Conservation (phyloP, 345 rosid species). For the Populus davidiana region DNA sequence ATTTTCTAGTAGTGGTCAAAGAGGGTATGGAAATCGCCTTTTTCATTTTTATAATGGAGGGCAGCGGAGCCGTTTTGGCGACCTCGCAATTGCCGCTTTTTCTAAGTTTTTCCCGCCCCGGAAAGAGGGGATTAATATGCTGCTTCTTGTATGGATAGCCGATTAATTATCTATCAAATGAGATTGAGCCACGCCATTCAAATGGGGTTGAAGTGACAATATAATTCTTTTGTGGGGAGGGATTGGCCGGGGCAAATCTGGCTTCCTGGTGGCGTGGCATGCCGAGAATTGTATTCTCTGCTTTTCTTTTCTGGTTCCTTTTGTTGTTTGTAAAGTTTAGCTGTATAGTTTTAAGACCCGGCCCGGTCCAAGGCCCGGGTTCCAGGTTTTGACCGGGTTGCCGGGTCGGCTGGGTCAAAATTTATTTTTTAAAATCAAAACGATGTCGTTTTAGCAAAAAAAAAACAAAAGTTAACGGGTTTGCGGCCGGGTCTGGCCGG, state of each 20-base stretch:
- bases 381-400: too few species aligned
- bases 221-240: neutral
- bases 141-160: neutral
- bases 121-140: neutral
- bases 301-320: neutral
- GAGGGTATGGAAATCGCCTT: too few species aligned
- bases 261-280: neutral
- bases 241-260: neutral
- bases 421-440: too few species aligned
- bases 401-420: too few species aligned
- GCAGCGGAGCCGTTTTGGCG: too few species aligned
- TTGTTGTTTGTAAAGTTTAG: neutral
- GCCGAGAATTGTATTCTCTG: neutral
- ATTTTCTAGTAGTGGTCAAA: slow-evolving; percentile 11
- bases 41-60: too few species aligned
- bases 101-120: neutral
- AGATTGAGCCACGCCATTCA: neutral
- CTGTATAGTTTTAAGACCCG: too few species aligned
- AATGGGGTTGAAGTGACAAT: neutral
- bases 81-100: neutral
- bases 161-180: neutral
- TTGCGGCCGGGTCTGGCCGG: too few species aligned
- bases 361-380: too few species aligned
- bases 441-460: too few species aligned
- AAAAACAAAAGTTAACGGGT: too few species aligned